These are phyloP conservation scores for Magnusiomyces suaveolens DNA, from an alignment of 1,139 yeast genomes.

Conservation along the genomic window DNA sequence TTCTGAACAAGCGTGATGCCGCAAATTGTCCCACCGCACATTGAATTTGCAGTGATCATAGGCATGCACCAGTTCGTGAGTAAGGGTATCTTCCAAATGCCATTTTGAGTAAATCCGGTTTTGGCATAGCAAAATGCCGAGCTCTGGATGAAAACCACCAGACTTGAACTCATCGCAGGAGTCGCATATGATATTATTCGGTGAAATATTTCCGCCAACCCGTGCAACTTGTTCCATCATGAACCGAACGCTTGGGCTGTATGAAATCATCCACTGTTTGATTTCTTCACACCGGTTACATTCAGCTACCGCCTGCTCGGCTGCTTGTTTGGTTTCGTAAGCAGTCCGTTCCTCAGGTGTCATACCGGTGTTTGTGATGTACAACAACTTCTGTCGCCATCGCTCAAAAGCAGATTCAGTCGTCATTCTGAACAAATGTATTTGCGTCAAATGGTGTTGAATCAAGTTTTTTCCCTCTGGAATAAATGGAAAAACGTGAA, in stretches of 20 bases:
- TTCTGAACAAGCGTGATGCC: slow-evolving; percentile 95
- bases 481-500: no score
- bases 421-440: background rate
- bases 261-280: slow-evolving; percentile 67
- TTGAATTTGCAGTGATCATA: slow-evolving; percentile 84
- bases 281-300: slow-evolving; percentile 64
- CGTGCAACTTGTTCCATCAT: slow-evolving; percentile 78
- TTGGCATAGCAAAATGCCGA: slow-evolving; percentile 80
- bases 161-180: slow-evolving; percentile 79
- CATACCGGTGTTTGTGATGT: slow-evolving; percentile 64
- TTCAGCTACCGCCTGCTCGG: slow-evolving; percentile 40
- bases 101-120: slow-evolving; percentile 68
- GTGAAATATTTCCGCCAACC: slow-evolving; percentile 46
- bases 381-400: slow-evolving; percentile 70
- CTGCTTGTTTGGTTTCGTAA: slow-evolving; percentile 47
- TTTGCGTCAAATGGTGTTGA: no score
- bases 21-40: slow-evolving; percentile 71
- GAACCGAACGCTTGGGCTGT: slow-evolving; percentile 71
- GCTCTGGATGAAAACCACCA: slow-evolving; percentile 88
- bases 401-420: slow-evolving; percentile 49
- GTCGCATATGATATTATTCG: slow-evolving; percentile 60
- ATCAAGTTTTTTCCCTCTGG: no score
- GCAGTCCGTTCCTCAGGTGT: slow-evolving; percentile 44
- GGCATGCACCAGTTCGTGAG: slow-evolving; percentile 91
- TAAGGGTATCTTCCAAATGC: slow-evolving; percentile 80